Conservation (phyloP, 1,284 basidiomycete species). For the Tetrapyrgos nigripes region DNA sequence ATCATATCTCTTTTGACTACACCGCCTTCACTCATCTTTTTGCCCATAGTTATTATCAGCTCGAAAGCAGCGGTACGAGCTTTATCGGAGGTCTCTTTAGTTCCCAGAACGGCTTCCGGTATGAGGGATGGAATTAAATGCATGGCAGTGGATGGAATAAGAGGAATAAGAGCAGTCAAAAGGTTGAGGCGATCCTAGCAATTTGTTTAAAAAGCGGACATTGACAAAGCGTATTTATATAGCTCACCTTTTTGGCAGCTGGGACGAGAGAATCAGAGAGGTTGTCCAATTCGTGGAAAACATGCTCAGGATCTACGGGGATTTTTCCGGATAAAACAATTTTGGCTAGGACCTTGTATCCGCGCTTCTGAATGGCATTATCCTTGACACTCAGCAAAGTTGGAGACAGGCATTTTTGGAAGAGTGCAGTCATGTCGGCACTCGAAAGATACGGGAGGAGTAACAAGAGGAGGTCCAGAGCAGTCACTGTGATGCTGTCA, state of each 20-base stretch:
- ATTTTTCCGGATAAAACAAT: conserved; percentile 71
- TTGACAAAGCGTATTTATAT: conserved; percentile 15
- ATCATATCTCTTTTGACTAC: conserved; percentile 80
- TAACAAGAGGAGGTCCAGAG: conserved; percentile 90
- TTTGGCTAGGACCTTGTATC: conserved; percentile 88
- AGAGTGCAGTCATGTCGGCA: conserved; percentile 66
- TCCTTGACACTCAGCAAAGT: conserved; percentile 77
- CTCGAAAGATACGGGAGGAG: conserved; percentile 81
- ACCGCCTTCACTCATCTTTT: conserved; percentile 91
- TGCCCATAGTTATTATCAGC: conserved; percentile 89
- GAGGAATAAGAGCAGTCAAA: conserved; percentile 75
- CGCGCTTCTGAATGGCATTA: conserved; percentile 94
- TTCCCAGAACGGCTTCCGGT: conserved; percentile 96
- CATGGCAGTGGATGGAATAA: conserved; percentile 75
- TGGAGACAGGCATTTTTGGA: conserved; percentile 64
- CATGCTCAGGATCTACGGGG: conserved; percentile 56
- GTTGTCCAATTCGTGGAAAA: conserved; percentile 71
- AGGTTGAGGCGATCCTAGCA: conserved; percentile 84
- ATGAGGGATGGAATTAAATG: conserved; percentile 91
- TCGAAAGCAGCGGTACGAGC: conserved; percentile 92
- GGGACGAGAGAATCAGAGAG: conserved; percentile 72
- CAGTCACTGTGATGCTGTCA: conserved; percentile 73
- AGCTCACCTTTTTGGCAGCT: conserved; percentile 86
- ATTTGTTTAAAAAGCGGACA: not conserved
- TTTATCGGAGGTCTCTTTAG: conserved; percentile 97